Conservation (phyloP, 805 yeast genomes). For the Metschnikowia orientalis region DNA sequence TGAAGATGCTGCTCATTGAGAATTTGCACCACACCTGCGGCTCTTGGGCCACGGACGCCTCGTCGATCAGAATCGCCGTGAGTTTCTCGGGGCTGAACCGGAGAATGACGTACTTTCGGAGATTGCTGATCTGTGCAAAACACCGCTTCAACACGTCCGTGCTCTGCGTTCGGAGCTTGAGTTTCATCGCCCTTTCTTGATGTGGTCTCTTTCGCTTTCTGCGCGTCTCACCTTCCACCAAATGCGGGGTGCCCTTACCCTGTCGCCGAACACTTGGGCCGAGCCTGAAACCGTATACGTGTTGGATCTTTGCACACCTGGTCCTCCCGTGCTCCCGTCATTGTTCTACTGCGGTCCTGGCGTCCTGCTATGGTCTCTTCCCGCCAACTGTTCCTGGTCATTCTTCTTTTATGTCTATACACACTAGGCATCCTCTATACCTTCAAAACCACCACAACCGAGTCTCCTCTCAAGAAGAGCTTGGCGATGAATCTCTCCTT, state of each 20-base stretch:
- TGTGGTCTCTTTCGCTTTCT: neutral
- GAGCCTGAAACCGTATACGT: no score
- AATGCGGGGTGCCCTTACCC: neutral
- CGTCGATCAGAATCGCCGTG: constrained; percentile 44
- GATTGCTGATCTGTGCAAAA: constrained; percentile 44
- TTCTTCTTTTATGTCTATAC: no score
- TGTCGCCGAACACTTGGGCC: neutral
- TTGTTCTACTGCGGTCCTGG: no score
- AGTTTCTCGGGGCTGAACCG: constrained; percentile 50
- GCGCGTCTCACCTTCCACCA: constrained; percentile 4
- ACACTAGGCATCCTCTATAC: no score
- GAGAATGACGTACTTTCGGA: constrained; percentile 54
- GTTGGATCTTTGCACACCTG: neutral
- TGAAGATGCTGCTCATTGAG: constrained; percentile 42
- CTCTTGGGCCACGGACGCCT: constrained; percentile 42
- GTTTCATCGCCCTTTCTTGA: constrained; percentile 24
- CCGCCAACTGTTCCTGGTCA: no score
- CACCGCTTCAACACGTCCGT: constrained; percentile 34
- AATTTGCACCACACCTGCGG: constrained; percentile 70
- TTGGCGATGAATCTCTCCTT: constrained; percentile 77
- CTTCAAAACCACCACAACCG: constrained; percentile 78
- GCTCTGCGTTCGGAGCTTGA: constrained; percentile 23
- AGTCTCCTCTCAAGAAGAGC: constrained; percentile 91
- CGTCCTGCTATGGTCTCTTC: no score
- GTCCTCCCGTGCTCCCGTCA: neutral